phyloP scores from a whole-genome alignment of 805 yeast species.

The Geotrichum ghanense region DNA sequence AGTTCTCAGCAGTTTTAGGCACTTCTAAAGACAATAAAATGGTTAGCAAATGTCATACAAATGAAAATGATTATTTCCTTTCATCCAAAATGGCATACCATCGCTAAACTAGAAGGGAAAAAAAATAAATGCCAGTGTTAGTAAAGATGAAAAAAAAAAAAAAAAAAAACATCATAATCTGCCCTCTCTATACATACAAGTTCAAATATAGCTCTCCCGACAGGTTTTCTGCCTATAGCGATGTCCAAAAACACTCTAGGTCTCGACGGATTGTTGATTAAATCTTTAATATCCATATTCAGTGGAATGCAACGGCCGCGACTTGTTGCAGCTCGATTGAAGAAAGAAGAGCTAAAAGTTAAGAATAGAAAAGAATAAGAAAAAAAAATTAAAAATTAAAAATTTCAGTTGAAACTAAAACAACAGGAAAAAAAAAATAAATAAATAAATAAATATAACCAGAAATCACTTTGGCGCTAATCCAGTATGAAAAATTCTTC shows the following conservation, averaged over 20 bases:
- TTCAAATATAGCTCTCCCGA: conserved; percentile 72
- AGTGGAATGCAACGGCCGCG: too few relatives aligned
- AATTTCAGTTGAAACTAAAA: too few relatives aligned
- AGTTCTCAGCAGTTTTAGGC: conserved; percentile 80
- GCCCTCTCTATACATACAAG: too few relatives aligned
- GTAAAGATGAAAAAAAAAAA: background rate
- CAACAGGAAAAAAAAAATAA: too few relatives aligned
- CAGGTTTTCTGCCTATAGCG: conserved; percentile 51
- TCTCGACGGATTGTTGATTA: conserved; percentile 11
- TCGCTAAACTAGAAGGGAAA: conserved; percentile 32
- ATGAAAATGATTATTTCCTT: background rate
- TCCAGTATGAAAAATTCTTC: too few relatives aligned
- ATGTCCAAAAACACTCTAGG: conserved; percentile 67
- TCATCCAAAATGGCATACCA: background rate
- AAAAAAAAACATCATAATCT: too few relatives aligned
- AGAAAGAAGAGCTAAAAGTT: too few relatives aligned
- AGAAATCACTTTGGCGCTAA: too few relatives aligned
- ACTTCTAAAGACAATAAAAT: conserved; percentile 75
- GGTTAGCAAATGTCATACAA: conserved; percentile 39
- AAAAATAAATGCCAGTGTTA: conserved; percentile 15
- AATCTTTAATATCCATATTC: conserved; percentile 1
- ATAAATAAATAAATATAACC: too few relatives aligned
- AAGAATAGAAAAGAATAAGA: too few relatives aligned
- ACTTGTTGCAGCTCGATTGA: too few relatives aligned
- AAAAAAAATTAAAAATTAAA: too few relatives aligned